phyloP scores from a whole-genome alignment of 768 basidiomycete genomes.

The Pisolithus microcarpus region DNA sequence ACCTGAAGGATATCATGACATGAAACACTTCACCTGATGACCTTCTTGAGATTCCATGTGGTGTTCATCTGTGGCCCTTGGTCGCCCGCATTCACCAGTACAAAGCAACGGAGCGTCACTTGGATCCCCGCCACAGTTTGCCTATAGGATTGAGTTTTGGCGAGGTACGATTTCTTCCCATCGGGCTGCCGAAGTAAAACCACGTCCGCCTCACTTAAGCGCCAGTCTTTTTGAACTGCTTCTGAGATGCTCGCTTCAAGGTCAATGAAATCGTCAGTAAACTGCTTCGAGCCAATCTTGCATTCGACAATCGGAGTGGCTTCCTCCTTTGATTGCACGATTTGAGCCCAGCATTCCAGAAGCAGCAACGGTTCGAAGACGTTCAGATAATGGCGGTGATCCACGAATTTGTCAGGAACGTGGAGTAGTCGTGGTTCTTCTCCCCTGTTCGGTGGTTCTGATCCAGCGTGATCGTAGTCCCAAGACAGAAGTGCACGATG shows the following conservation, averaged over 20 bases:
- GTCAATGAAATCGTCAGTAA: slow-evolving; percentile 78
- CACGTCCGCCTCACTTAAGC: slow-evolving; percentile 74
- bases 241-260: slow-evolving; percentile 60
- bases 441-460: slow-evolving; percentile 50
- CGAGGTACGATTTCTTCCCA: slow-evolving; percentile 53
- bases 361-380: slow-evolving; percentile 82
- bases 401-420: slow-evolving; percentile 61
- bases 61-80: slow-evolving; percentile 58
- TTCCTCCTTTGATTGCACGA: slow-evolving; percentile 71
- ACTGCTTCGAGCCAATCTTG: slow-evolving; percentile 62
- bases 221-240: slow-evolving; percentile 62
- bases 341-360: slow-evolving; percentile 87
- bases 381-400: slow-evolving; percentile 59
- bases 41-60: slow-evolving; percentile 69
- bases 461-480: slow-evolving; percentile 67
- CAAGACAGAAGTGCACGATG: slow-evolving; percentile 78
- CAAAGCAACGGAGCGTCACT: slow-evolving; percentile 52
- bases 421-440: slow-evolving; percentile 26
- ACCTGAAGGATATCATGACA: neutral
- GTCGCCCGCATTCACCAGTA: slow-evolving; percentile 36
- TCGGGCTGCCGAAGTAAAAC: slow-evolving; percentile 64
- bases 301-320: slow-evolving; percentile 45
- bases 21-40: slow-evolving; percentile 56
- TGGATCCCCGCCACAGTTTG: slow-evolving; percentile 40
- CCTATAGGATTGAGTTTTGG: slow-evolving; percentile 55